Evolutionary conservation across 768 basidiomycete genomes (phyloP).

Genomic region (Tephrocybe sp.): DNA sequence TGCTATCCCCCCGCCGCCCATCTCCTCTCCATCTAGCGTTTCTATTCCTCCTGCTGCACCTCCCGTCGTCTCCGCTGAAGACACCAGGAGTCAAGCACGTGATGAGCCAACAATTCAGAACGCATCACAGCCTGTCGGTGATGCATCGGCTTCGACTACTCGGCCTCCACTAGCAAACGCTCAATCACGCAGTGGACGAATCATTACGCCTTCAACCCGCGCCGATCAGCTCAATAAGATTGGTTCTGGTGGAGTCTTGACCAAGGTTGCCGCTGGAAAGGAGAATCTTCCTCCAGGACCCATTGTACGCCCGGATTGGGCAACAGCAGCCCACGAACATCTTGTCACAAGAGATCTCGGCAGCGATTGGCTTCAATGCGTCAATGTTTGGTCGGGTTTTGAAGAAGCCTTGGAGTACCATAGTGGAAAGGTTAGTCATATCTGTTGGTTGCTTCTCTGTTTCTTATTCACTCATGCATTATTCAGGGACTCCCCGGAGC

Average conservation of each 20-base stretch:
- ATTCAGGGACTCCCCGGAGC: background rate
- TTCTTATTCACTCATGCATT: background rate
- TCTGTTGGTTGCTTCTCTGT: background rate
- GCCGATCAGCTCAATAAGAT: background rate
- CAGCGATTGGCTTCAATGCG: background rate
- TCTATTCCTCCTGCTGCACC: too few relatives aligned
- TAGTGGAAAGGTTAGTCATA: background rate
- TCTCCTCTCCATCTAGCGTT: too few relatives aligned
- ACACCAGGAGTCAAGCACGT: too few relatives aligned
- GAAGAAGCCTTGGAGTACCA: slow-evolving; percentile 6
- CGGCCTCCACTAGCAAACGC: too few relatives aligned
- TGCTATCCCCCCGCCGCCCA: too few relatives aligned
- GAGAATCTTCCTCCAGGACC: slow-evolving; percentile 4
- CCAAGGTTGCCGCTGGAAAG: background rate
- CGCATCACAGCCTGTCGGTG: too few relatives aligned
- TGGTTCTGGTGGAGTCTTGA: background rate
- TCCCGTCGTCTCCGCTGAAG: too few relatives aligned
- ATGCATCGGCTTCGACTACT: too few relatives aligned
- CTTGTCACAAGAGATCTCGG: background rate
- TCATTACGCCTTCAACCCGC: slow-evolving; percentile 6
- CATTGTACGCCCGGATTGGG: background rate
- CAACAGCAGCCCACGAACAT: background rate
- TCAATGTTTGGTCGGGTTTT: slow-evolving; percentile 6
- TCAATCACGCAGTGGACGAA: background rate
- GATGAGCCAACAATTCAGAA: too few relatives aligned